Base-by-base conservation (phyloP, 164 flowering plant genomes). In the Litsea cubeba region DNA sequence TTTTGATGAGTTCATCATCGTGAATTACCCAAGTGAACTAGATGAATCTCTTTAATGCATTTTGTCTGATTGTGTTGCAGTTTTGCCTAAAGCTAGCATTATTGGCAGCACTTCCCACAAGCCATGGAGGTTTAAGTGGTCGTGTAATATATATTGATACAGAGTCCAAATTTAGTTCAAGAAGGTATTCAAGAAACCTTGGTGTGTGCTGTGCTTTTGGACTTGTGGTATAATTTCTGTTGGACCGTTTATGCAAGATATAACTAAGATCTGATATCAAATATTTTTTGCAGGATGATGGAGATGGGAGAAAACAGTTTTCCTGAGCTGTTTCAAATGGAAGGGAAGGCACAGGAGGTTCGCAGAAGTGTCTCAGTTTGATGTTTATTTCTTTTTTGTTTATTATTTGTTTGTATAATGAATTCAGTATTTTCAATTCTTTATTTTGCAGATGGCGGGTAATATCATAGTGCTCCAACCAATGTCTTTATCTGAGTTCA, bases 91-190 rank as follows among this genome's bases (percentile, higher is more conserved):
- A 91, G 87, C 89, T 93, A 70, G 72, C 98, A 3, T 72, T 93
- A 30, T 82, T 88, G 79, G 98, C 94, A 72, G 85, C 97, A 40
- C 74, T 93, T 62, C 98, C 97, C 40, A 15, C 78, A 58, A 77
- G 73, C 76, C 84, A 75, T 84, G 98, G 97, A 78, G 97, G 95
- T 64, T 77, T 93, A 79, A 83, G 86, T 83, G 97, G 97, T 23
- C 88, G 71, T 73, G 93, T 87, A 25, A 84, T 93, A 66, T 90
- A 93, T 71, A 85, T 93, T 73, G 97, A 93, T 78, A 86, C 86
- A 22, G 97, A 93, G 79, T 89, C 94, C 65, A 93, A 91, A 72
- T 91, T 93, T 74, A 88, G 90, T 80, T 89, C 97, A 75, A 89
- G 79, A 87, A 89, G 98, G 97, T 93, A 80, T 10, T 30, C 2